phyloP scores from a whole-genome alignment of 495 filamentous ascomycete genomes.

The Penicillium subrubescens region DNA sequence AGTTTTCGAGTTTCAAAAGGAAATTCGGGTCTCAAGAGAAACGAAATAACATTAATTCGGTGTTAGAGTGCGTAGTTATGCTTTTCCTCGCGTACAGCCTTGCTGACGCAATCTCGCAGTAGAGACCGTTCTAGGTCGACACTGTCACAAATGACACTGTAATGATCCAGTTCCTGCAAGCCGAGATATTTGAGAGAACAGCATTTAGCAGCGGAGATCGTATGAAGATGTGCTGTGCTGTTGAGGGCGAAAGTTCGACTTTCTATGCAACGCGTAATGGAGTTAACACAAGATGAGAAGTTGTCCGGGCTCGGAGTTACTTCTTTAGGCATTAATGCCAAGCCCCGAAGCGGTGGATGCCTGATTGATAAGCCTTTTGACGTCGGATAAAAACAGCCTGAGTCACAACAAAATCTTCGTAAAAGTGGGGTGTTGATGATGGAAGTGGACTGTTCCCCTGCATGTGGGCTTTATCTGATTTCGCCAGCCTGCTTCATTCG shows the following conservation, averaged over 20 bases:
- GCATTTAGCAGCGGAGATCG: neutral
- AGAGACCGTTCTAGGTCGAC: neutral
- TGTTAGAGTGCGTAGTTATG: neutral
- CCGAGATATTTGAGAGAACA: too few relatives aligned
- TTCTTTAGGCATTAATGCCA: conserved; percentile 3
- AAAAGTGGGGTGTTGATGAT: neutral
- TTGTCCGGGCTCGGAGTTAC: conserved; percentile 25
- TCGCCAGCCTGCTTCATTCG: neutral
- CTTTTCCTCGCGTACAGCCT: neutral
- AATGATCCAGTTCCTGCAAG: too few relatives aligned
- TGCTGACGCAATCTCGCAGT: conserved; percentile 1
- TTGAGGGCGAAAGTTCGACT: conserved; percentile 4
- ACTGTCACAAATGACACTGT: too few relatives aligned
- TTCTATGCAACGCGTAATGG: conserved; percentile 10
- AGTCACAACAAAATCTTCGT: neutral
- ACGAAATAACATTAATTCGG: neutral
- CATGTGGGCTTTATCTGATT: neutral
- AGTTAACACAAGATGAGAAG: conserved; percentile 10
- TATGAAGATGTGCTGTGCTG: neutral
- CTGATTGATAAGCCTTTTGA: conserved; percentile 21
- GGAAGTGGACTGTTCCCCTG: neutral
- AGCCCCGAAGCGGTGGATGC: conserved; percentile 10
- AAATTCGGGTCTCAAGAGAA: neutral
- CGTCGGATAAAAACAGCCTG: neutral
- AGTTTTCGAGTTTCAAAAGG: neutral